These are phyloP conservation scores for Carallia pectinifolia DNA, from an alignment of 345 rosid genomes.

Conservation along the genomic window DNA sequence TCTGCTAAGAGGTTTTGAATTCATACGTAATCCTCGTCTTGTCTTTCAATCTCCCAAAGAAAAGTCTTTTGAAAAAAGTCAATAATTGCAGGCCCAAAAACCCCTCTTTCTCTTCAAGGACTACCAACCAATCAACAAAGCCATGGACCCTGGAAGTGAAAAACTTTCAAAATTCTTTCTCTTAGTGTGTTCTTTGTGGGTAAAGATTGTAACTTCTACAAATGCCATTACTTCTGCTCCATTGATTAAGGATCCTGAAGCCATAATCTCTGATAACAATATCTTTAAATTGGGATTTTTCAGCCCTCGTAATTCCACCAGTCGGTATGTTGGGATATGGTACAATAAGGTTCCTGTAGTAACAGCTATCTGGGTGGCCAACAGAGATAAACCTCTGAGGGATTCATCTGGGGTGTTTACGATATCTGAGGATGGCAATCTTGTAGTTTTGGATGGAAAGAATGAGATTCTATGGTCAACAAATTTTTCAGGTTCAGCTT, in stretches of 20 bases:
- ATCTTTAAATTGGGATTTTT: slow-evolving; percentile 17
- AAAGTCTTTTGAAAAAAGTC: neutral
- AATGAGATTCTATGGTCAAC: slow-evolving; percentile 49
- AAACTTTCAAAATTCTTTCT: neutral
- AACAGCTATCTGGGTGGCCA: slow-evolving; percentile 18
- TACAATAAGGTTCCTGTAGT: neutral
- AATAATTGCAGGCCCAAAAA: too few relatives aligned
- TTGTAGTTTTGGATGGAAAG: slow-evolving; percentile 31
- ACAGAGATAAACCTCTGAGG: slow-evolving; percentile 7
- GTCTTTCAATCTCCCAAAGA: too few relatives aligned
- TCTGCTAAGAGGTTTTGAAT: too few relatives aligned
- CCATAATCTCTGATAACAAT: neutral
- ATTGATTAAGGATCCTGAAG: neutral
- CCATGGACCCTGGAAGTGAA: neutral
- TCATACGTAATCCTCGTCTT: too few relatives aligned
- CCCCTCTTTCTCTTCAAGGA: too few relatives aligned
- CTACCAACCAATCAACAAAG: neutral
- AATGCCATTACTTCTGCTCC: neutral
- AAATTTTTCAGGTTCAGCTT: slow-evolving; percentile 15
- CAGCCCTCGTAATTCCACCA: slow-evolving; percentile 2
- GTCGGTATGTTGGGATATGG: slow-evolving; percentile 11
- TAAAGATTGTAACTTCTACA: neutral
- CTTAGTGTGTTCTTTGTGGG: neutral
- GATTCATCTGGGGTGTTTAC: slow-evolving; percentile 30
- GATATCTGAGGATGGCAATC: slow-evolving; percentile 43